phyloP scores from a whole-genome alignment of 2,329 filamentous ascomycete species.

The Trichoderma brevicompactum region DNA sequence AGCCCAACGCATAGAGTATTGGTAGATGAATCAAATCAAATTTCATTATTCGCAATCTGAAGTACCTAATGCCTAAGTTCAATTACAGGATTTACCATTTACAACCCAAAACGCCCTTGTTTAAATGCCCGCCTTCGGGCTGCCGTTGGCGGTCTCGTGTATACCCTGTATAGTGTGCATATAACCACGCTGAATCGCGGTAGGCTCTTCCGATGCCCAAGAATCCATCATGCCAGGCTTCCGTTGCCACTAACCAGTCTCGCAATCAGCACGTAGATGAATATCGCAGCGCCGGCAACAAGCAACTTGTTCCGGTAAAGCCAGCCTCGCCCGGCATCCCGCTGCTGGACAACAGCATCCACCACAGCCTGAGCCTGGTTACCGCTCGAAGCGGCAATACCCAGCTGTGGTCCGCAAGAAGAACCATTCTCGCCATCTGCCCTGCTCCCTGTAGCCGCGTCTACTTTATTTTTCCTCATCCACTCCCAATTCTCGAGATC shows the following conservation, averaged over 20 bases:
- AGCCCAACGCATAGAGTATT: no score
- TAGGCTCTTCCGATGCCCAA: background rate
- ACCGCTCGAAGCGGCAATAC: conserved; percentile 64
- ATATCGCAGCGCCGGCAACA: conserved; percentile 69
- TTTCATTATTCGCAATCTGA: background rate
- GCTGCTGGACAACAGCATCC: conserved; percentile 75
- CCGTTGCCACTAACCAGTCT: conserved; percentile 65
- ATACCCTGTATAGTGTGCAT: conserved; percentile 6
- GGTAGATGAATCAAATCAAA: background rate
- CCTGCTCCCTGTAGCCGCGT: conserved; percentile 72
- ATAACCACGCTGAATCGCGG: background rate
- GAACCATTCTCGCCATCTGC: conserved; percentile 53
- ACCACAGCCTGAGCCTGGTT: conserved; percentile 71
- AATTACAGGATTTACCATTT: conserved; percentile 12
- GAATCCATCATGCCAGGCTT: conserved; percentile 30
- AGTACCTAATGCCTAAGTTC: background rate
- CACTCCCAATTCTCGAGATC: conserved; percentile 90
- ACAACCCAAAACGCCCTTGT: conserved; percentile 16
- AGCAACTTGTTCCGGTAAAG: conserved; percentile 77
- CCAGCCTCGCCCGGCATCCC: conserved; percentile 83
- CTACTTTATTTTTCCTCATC: conserved; percentile 84
- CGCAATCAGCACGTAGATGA: conserved; percentile 82
- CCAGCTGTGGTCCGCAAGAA: conserved; percentile 57
- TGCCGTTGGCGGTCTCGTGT: background rate
- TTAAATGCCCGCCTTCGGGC: background rate